Evolutionary conservation across 352 stramenopile genomes (phyloP).

Genomic region (Phytopythium kandeliae): DNA sequence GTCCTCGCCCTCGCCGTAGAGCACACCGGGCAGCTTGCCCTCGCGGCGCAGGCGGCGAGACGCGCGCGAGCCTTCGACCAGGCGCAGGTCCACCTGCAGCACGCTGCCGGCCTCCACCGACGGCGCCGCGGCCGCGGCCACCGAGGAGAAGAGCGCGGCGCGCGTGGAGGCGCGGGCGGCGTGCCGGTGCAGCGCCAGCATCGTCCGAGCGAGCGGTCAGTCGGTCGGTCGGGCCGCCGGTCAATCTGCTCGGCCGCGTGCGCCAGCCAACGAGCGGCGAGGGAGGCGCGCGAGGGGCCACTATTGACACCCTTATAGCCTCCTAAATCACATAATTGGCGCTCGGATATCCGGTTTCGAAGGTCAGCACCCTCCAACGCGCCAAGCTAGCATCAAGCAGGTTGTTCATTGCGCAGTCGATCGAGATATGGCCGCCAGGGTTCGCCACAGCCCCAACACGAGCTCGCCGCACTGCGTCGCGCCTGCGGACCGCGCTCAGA

Average conservation of each 20-base stretch:
- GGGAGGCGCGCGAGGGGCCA: neutral
- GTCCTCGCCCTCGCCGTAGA: slow-evolving; percentile 78
- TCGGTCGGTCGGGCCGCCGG: neutral
- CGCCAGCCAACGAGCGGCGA: slow-evolving; percentile 5
- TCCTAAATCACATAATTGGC: too few relatives aligned
- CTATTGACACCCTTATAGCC: too few relatives aligned
- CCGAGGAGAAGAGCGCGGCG: slow-evolving; percentile 43
- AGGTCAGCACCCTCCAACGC: too few relatives aligned
- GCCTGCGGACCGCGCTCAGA: slow-evolving; percentile 19
- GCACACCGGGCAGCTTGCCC: slow-evolving; percentile 69
- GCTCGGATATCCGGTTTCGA: too few relatives aligned
- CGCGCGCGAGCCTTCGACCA: slow-evolving; percentile 65
- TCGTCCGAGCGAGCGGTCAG: slow-evolving; percentile 9
- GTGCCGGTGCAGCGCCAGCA: slow-evolving; percentile 49
- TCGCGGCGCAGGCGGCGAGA: slow-evolving; percentile 78
- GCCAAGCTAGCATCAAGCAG: too few relatives aligned
- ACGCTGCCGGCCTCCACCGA: slow-evolving; percentile 15
- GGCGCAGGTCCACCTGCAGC: slow-evolving; percentile 57
- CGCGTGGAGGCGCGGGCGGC: slow-evolving; percentile 28
- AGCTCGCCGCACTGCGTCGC: neutral
- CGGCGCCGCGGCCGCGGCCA: slow-evolving; percentile 12
- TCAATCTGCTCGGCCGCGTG: slow-evolving; percentile 3
- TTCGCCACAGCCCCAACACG: too few relatives aligned
- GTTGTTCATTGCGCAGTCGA: neutral
- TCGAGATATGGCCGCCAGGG: too few relatives aligned